phyloP scores from a whole-genome alignment of 331 rosid species.

The Saraca asoca region DNA sequence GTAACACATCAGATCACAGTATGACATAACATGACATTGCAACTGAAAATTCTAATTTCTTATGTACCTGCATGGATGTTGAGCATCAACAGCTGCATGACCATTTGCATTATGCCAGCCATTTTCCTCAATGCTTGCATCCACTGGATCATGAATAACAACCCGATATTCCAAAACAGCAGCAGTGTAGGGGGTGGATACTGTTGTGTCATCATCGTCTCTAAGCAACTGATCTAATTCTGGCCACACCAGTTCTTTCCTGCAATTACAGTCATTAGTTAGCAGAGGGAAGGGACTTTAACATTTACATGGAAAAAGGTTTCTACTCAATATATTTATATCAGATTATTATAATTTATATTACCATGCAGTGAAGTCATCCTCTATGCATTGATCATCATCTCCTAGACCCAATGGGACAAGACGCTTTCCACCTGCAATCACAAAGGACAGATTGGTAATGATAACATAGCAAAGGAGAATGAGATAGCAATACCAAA shows the following conservation, averaged over 20 bases:
- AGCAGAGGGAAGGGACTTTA: conserved; percentile 8
- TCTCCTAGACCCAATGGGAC: conserved; percentile 89
- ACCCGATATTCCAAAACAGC: conserved; percentile 86
- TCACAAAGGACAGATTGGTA: conserved; percentile 22
- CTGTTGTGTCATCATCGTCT: conserved; percentile 74
- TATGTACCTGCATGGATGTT: conserved; percentile 92
- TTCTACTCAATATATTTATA: conserved; percentile 12
- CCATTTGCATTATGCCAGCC: conserved; percentile 85
- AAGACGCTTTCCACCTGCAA: conserved; percentile 85
- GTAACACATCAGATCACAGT: conserved; percentile 42
- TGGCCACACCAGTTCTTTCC: conserved; percentile 92
- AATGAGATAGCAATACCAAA: conserved; percentile 9
- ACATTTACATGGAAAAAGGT: conserved; percentile 9
- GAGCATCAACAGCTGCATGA: conserved; percentile 82
- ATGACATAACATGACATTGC: conserved; percentile 6
- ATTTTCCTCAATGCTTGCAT: conserved; percentile 57
- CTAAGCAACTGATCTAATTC: conserved; percentile 86
- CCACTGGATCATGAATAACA: conserved; percentile 55
- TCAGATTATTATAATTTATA: conserved; percentile 18
- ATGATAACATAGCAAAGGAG: neutral
- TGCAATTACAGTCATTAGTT: conserved; percentile 43
- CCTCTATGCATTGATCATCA: conserved; percentile 98
- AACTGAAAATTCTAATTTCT: conserved; percentile 6
- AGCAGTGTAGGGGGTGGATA: conserved; percentile 93
- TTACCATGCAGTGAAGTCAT: conserved; percentile 98